Percentiles rank a stretch among this genome's conserved stretches.
These are phyloP conservation scores for Aspergillus ruber DNA, from an alignment of 2,329 filamentous ascomycete genomes.

Conservation along the genomic window DNA sequence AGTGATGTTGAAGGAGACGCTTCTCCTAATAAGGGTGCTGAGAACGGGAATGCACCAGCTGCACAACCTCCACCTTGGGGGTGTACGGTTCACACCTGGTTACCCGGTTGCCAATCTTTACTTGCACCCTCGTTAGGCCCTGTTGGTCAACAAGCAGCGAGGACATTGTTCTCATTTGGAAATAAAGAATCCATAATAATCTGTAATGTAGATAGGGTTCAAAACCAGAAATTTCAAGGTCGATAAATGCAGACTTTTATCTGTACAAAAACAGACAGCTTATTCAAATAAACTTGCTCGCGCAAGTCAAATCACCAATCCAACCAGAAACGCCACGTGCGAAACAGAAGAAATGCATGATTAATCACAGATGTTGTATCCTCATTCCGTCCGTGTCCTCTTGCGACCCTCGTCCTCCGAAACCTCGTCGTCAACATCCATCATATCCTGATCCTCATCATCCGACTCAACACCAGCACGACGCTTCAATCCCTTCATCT, in stretches of 20 bases:
- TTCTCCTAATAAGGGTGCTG: neutral
- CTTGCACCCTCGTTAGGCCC: neutral
- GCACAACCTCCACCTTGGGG: neutral
- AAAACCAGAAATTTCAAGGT: neutral
- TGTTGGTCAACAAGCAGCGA: neutral
- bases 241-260: conserved; percentile 13
- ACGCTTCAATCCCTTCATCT: conserved; percentile 98
- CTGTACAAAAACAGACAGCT: conserved; percentile 15
- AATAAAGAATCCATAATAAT: neutral
- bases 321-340: conserved; percentile 13
- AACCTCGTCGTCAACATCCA: conserved; percentile 39
- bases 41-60: neutral
- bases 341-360: neutral
- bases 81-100: neutral
- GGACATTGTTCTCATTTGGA: neutral
- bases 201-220: neutral
- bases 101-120: neutral
- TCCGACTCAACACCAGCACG: conserved; percentile 57
- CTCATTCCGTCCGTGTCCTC: conserved; percentile 26
- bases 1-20: neutral
- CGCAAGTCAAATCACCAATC: conserved; percentile 11
- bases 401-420: conserved; percentile 31
- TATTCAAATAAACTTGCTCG: conserved; percentile 3
- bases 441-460: conserved; percentile 47
- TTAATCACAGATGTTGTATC: neutral